These are phyloP conservation scores for Cladosporium cucumerinum DNA, from an alignment of 2,329 filamentous ascomycete genomes.

Conservation along the genomic window DNA sequence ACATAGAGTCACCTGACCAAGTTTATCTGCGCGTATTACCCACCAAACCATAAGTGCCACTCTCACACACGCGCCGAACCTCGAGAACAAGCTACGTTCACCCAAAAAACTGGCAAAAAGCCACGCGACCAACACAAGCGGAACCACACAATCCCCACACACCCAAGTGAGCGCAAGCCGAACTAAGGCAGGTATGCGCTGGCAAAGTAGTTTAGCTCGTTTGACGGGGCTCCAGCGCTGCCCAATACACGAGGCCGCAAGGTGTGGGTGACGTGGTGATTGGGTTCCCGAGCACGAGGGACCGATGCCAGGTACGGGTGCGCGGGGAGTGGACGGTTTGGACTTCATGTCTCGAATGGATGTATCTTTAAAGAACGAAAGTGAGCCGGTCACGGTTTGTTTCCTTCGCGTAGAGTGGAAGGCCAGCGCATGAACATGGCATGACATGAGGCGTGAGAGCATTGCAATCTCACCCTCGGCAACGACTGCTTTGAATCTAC, in stretches of 20 bases:
- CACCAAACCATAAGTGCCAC: background rate
- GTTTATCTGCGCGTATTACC: background rate
- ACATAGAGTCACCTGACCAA: slow-evolving; percentile 4
- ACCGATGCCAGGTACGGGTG: slow-evolving; percentile 12
- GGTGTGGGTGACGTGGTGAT: slow-evolving; percentile 13
- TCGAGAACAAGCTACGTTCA: background rate
- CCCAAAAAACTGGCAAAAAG: background rate
- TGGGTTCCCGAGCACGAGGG: slow-evolving; percentile 10
- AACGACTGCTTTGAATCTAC: background rate
- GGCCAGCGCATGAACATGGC: background rate
- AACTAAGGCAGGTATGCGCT: slow-evolving; percentile 14
- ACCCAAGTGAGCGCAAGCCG: background rate
- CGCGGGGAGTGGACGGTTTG: slow-evolving; percentile 10
- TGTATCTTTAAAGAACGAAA: background rate
- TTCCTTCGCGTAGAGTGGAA: background rate
- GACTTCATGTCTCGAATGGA: slow-evolving; percentile 13
- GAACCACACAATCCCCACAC: background rate
- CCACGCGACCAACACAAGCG: background rate
- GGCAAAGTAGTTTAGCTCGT: background rate
- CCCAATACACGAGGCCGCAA: slow-evolving; percentile 15
- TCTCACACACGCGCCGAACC: background rate
- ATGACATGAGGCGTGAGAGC: background rate
- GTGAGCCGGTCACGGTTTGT: background rate
- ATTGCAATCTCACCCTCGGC: background rate
- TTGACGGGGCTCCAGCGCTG: slow-evolving; percentile 3